Evolutionary conservation across 805 yeast species (phyloP), one percentile per base, ranked within the genome.

Genomic region (Blastobotrys peoriensis): DNA sequence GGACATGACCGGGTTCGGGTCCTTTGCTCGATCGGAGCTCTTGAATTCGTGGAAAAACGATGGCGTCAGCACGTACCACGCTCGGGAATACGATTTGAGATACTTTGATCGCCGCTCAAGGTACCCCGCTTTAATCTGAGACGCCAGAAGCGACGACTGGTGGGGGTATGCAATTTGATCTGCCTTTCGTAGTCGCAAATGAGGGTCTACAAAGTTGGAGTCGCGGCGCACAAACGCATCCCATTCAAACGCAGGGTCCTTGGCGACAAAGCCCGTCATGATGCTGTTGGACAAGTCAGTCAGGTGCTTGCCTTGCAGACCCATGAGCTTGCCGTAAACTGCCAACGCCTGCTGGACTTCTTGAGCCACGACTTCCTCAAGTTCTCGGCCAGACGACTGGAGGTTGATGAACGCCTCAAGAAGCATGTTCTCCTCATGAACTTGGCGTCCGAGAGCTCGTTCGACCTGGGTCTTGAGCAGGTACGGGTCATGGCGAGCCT

Each of bases 41-140:
- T 88, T 89, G 67, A 91, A 86, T 66, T 91, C 98, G 62, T 93
- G 98, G 45, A 91, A 68, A 57, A 78, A 88, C 45, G 81, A 80
- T 25, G 96, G 84, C 2, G 98, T 88, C 53, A 91, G 70, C 16
- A 91, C 96, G 60, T 87, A 93, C 79, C 84, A 93, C 3, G 93
- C 95, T 50, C 80, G 75, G 3, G 95, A 78, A 64, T 88, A 93
- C n/a, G 91, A 83, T 68, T 89, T 89, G 52, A 93, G 71, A 62
- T 79, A 89, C 70, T 91, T 91, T 4, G 97, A 86, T 57, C 95
- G 75, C 63, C 96, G 76, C 63, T 93, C 98, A 51, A 91, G 70
- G 51, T 72, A 76, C 2, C 97, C 96, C 9, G 87, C 76, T 43
- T 86, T 76, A 33, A 89, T 73, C 52, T 78, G 81, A 42, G 63